Conservation (phyloP, 192 early-diverging fungal species). For the Entomortierella lignicola region DNA sequence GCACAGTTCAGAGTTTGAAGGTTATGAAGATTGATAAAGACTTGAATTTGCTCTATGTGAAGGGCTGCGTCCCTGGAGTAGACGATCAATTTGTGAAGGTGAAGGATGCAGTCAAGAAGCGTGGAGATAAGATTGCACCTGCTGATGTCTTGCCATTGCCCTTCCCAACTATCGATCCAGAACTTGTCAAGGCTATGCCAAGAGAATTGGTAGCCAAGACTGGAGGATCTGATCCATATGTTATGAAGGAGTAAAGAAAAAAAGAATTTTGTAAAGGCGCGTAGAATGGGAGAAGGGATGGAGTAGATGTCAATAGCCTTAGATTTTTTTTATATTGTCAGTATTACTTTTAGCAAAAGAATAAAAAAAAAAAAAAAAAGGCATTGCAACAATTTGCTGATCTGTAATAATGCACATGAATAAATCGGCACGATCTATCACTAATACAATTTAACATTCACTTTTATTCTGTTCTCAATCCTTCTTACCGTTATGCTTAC, state of each 20-base stretch:
- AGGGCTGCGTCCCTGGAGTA: constrained; percentile 90
- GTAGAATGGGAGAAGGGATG: neutral
- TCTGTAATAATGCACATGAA: too few relatives aligned
- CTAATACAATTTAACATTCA: too few relatives aligned
- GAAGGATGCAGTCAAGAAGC: constrained; percentile 86
- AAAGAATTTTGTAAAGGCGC: neutral
- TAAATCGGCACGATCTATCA: too few relatives aligned
- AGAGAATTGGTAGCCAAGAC: constrained; percentile 61
- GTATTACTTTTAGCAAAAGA: too few relatives aligned
- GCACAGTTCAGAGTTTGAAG: constrained; percentile 84
- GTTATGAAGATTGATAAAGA: constrained; percentile 89
- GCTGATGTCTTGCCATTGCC: constrained; percentile 69
- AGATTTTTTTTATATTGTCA: too few relatives aligned
- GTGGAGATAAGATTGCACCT: constrained; percentile 72
- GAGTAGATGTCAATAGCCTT: neutral
- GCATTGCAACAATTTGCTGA: too few relatives aligned
- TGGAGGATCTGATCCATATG: constrained; percentile 61
- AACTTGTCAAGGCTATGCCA: constrained; percentile 56
- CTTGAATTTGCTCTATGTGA: constrained; percentile 92
- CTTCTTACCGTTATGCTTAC: too few relatives aligned
- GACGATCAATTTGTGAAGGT: constrained; percentile 89
- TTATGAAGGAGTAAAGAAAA: constrained; percentile 55
- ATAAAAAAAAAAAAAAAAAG: too few relatives aligned
- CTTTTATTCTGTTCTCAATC: too few relatives aligned
- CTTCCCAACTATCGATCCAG: constrained; percentile 76